Evolutionary conservation across 1,284 basidiomycete species (phyloP), one percentile per base, ranked within the genome.

Genomic region (Stereum hirsutum): DNA sequence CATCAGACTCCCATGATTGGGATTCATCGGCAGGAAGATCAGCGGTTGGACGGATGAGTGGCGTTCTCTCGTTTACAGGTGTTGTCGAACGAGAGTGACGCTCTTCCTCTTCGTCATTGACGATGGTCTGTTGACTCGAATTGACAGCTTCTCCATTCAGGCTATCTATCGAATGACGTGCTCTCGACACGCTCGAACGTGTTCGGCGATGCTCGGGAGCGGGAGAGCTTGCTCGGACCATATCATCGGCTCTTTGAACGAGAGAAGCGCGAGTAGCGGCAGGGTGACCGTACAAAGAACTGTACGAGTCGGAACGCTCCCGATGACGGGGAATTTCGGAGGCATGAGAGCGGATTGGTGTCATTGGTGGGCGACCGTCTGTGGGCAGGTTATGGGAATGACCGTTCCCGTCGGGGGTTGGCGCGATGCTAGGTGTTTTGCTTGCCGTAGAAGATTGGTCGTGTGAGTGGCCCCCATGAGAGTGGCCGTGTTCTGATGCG

Each of bases 221-320:
- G 5, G 68, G 69, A 20, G 77, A 75, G 34, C 69, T 68, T 32
- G 74, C 74, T 35, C 60, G 68, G 5, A 78, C 84, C 23, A 93
- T 78, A 39, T 92, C 85, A 47, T 91, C 77, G 4, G 93, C 93
- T 21, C 89, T 81, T 59, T 91, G 83, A 37, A 94, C 86, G 43
- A 97, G 78, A 39, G 82, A 83, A 1, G 89, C 91, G 20, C 93
- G 83, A 1, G 89, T 94, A 31, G 87, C 85, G 12, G 82, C 90
- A 0, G 93, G 94, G 57, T 96, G 91, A 4, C 63, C 62, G 35
- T 83, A 86, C n/a, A 89, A 57, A 4, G 78, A 76, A 1, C 75
- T 72, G 49, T 71, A 75, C 4, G 79, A 81, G 31, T 72, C 69
- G 3, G 69, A 65, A 21, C 70, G 69, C 7, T 68, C 59, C 10